These are phyloP conservation scores for Bipolaris cookei DNA, from an alignment of 2,329 filamentous ascomycete genomes.

Conservation along the genomic window DNA sequence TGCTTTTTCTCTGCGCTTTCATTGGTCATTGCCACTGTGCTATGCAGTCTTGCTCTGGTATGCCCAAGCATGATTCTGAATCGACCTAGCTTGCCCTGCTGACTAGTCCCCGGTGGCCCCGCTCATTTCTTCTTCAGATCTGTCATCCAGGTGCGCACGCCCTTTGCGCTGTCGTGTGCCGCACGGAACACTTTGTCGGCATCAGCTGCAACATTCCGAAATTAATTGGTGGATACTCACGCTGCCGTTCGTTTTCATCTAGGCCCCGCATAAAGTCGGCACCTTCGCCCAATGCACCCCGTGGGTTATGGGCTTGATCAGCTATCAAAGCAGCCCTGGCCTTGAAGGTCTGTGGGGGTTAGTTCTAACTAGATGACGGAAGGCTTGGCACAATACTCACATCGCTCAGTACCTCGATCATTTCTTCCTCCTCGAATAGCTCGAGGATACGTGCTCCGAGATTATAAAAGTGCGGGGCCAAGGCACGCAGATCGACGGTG, in stretches of 20 bases:
- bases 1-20: conserved; percentile 4
- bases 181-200: conserved; percentile 53
- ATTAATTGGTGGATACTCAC: conserved; percentile 49
- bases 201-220: conserved; percentile 10
- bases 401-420: conserved; percentile 64
- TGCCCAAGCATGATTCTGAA: not conserved
- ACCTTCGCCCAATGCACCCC: conserved; percentile 68
- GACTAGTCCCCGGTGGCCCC: not conserved
- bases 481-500: conserved; percentile 80
- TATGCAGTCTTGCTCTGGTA: conserved; percentile 1
- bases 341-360: conserved; percentile 70
- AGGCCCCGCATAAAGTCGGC: conserved; percentile 86
- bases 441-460: conserved; percentile 86
- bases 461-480: conserved; percentile 87
- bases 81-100: not conserved
- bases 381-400: conserved; percentile 31
- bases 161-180: conserved; percentile 56
- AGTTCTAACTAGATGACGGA: not conserved
- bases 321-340: conserved; percentile 80
- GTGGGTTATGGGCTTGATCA: conserved; percentile 85
- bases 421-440: conserved; percentile 87
- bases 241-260: conserved; percentile 83
- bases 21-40: not conserved
- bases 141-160: conserved; percentile 54
- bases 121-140: conserved; percentile 50